Evolutionary conservation across 108 stramenopile species (phyloP).

Genomic region (Skeletonema potamos): DNA sequence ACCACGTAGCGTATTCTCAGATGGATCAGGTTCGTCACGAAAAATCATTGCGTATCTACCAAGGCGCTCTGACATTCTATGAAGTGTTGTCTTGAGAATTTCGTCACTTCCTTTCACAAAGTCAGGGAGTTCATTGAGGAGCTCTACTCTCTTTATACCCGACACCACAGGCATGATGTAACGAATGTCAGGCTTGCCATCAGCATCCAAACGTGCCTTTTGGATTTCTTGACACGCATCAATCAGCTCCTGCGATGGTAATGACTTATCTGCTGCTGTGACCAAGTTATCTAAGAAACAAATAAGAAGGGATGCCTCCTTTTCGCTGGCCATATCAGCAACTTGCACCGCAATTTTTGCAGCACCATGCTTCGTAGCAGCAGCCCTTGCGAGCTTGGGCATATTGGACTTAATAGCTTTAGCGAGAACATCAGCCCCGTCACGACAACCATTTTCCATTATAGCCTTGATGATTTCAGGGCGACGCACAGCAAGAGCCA

Average conservation of each 20-base stretch:
- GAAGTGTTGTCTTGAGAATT: slow-evolving; percentile 70
- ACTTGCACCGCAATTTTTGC: slow-evolving; percentile 77
- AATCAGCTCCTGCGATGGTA: slow-evolving; percentile 71
- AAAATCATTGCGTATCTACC: slow-evolving; percentile 71
- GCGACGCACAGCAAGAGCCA: slow-evolving; percentile 79
- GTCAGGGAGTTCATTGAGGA: slow-evolving; percentile 59
- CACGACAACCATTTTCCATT: slow-evolving; percentile 58
- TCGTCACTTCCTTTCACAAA: slow-evolving; percentile 74
- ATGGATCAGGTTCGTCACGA: slow-evolving; percentile 74
- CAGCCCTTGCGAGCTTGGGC: slow-evolving; percentile 80
- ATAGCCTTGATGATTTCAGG: slow-evolving; percentile 78
- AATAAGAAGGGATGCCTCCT: slow-evolving; percentile 66
- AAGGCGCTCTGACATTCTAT: slow-evolving; percentile 74
- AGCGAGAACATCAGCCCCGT: slow-evolving; percentile 73
- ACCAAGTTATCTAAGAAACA: slow-evolving; percentile 83
- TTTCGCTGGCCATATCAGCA: slow-evolving; percentile 57
- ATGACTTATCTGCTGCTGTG: slow-evolving; percentile 50
- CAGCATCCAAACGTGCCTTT: slow-evolving; percentile 51
- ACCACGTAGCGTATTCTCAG: slow-evolving; percentile 60
- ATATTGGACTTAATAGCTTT: slow-evolving; percentile 76
- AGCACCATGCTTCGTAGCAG: slow-evolving; percentile 72
- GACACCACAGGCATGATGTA: slow-evolving; percentile 81
- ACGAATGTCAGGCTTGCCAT: slow-evolving; percentile 66
- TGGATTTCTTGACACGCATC: slow-evolving; percentile 87
- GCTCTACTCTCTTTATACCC: slow-evolving; percentile 67